A percentile compares a stretch with the other conserved stretches of the same genome.
Evolutionary conservation across 2,329 filamentous ascomycete species (phyloP).

Genomic region (Trichoderma guizhouense): DNA sequence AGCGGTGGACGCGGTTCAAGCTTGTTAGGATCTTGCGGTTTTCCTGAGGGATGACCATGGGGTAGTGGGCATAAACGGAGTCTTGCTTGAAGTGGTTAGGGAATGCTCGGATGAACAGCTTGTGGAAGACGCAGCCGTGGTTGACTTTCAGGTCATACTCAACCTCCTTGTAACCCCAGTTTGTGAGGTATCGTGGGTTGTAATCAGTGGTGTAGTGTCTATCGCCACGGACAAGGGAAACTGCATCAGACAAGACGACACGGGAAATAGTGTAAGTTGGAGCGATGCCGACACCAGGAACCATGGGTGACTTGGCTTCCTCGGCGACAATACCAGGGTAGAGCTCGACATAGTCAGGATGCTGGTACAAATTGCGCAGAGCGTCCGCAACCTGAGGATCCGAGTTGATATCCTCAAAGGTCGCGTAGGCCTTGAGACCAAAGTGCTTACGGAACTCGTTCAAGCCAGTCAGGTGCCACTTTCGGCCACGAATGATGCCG

Average conservation of each 20-base stretch:
- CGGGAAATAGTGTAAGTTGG: constrained; percentile 75
- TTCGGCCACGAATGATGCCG: constrained; percentile 72
- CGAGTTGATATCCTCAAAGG: constrained; percentile 80
- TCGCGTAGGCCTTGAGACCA: constrained; percentile 69
- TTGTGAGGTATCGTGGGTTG: constrained; percentile 69
- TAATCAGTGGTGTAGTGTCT: constrained; percentile 78
- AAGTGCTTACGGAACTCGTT: constrained; percentile 88
- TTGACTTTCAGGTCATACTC: constrained; percentile 71
- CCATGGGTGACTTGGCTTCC: constrained; percentile 70
- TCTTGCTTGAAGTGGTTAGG: constrained; percentile 74
- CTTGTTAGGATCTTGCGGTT: constrained; percentile 68
- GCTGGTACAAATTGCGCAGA: constrained; percentile 67
- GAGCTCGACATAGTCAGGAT: constrained; percentile 75
- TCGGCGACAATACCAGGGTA: constrained; percentile 78
- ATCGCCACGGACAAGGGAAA: constrained; percentile 74
- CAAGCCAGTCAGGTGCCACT: constrained; percentile 73
- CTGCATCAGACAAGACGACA: constrained; percentile 73
- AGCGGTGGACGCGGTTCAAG: constrained; percentile 64
- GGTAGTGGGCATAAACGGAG: constrained; percentile 79
- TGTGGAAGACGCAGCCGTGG: constrained; percentile 82
- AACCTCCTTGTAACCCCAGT: constrained; percentile 78
- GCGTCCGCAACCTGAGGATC: constrained; percentile 67
- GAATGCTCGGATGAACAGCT: constrained; percentile 75
- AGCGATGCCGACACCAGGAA: constrained; percentile 69
- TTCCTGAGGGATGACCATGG: constrained; percentile 66